Evolutionary conservation across 208 protist genomes (phyloP), one percentile per base, ranked within the genome.

Genomic region (Spongospora subterranea): DNA sequence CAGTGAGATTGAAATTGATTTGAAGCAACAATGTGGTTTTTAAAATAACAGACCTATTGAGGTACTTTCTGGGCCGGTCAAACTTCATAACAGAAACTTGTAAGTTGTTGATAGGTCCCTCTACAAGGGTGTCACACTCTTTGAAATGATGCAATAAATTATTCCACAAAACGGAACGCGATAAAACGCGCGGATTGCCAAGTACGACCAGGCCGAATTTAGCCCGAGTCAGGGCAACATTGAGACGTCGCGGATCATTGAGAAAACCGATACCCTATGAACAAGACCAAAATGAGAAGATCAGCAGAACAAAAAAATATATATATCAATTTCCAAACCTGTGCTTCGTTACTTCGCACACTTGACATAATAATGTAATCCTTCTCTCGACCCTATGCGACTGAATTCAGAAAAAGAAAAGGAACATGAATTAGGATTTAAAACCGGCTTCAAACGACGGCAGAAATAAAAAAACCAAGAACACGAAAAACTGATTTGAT

Each of bases 361-460:
- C 97, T 99, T 0, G 97, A 98, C 0, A 99, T 92, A 41, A 99
- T 98, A 90, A 99, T 99, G 92, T 96, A 98, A 90, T 99, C 98
- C 90, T 99, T 99, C 94, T 99, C 98, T 89, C 98, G 93, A 0
- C 98, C 97, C 94, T 60, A 60, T 24, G 50, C 6, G 6, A 60
- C 13, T n/a, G n/a, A n/a, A n/a, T n/a, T n/a, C n/a, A n/a, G n/a
- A n/a, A n/a, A n/a, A n/a, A n/a, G n/a, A n/a, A n/a, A n/a, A n/a
- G n/a, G n/a, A n/a, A n/a, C n/a, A n/a, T n/a, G n/a, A n/a, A n/a
- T n/a, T n/a, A n/a, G n/a, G n/a, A n/a, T n/a, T n/a, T n/a, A n/a
- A n/a, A n/a, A n/a, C n/a, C n/a, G n/a, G n/a, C n/a, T n/a, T n/a
- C n/a, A n/a, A n/a, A n/a, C n/a, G n/a, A n/a, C n/a, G n/a, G n/a